Evolutionary conservation across 2,329 filamentous ascomycete species (phyloP).

Genomic region (Ceratocystis cacaofunesta): DNA sequence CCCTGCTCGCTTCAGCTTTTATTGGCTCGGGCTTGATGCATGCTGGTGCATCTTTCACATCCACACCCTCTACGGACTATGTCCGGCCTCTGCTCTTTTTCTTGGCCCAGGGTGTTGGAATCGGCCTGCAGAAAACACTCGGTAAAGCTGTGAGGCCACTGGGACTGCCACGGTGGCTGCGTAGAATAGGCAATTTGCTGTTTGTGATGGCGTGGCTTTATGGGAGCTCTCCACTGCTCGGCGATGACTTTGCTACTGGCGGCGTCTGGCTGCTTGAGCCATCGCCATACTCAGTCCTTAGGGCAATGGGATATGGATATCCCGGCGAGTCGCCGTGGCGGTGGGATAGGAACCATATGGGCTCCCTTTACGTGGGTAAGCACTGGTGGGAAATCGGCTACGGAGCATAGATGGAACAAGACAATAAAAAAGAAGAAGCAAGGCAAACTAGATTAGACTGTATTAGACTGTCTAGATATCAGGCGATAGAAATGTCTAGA

Average conservation of each 20-base stretch:
- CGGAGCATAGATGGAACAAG: conserved; percentile 15
- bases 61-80: conserved; percentile 37
- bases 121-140: conserved; percentile 41
- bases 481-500: neutral
- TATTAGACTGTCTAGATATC: neutral
- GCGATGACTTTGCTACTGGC: conserved; percentile 58
- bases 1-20: conserved; percentile 40
- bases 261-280: conserved; percentile 74
- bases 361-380: conserved; percentile 41
- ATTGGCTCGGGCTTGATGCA: conserved; percentile 54
- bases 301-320: conserved; percentile 48
- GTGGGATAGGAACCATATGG: conserved; percentile 41
- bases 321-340: conserved; percentile 51
- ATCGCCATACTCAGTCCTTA: conserved; percentile 57
- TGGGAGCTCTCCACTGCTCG: conserved; percentile 47
- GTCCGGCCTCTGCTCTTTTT: conserved; percentile 55
- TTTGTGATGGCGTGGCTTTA: conserved; percentile 55
- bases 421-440: neutral
- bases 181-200: conserved; percentile 42
- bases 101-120: conserved; percentile 49
- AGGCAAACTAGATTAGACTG: neutral
- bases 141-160: conserved; percentile 16
- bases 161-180: conserved; percentile 30
- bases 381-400: conserved; percentile 45
- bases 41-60: conserved; percentile 51